Base-by-base conservation (phyloP, 257 asterid species). In the Gentiana dahurica region DNA sequence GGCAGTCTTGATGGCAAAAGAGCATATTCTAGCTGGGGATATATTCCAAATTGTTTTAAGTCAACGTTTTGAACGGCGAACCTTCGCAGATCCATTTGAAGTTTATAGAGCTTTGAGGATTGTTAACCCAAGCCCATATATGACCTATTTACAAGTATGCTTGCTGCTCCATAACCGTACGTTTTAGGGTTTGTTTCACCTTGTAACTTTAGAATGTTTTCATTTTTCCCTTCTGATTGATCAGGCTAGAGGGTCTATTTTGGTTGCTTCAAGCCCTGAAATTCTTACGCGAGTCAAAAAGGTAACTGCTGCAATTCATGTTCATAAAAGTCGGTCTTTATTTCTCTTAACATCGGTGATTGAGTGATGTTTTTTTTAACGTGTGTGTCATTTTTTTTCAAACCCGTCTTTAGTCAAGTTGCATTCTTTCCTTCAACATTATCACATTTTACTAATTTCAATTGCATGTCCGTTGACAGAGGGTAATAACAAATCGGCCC, bases 181-280 rank as follows among this genome's bases (percentile, higher is more conserved):
- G 59, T 67, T 53, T 58, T 53, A 33, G 48, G 54, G 35, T 44
- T 58, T 13, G 34, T 49, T 65, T 69, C 51, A 24, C 5, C 43
- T 43, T 61, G 47, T 50, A 36, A 4, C 7, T 44, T 15, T 54
- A 24, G 46, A 9, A 54, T 34, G 36, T n/a, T 62, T 59, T 33
- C 8, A 2, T 5, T 39, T 39, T 39, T 2, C 45, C 45, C 45
- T 8, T 39, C 45, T 39, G 1, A 36, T 3, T 61, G 57, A 54
- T 50, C 74, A 92, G 99, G 99, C 95, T 58, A 80, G 95, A 75
- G 97, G 97, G 58, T 78, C 89, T 57, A 92, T 92, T 69, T 79
- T 92, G 62, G 99, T 92, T 73, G 95, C 85, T 72, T 92, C 98
- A 49, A 92, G 99, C 68, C 99, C 99, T 49, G 99, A 92, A 74